Evolutionary conservation across 495 filamentous ascomycete genomes (phyloP).

Genomic region (Aspergillus heteromorphus): DNA sequence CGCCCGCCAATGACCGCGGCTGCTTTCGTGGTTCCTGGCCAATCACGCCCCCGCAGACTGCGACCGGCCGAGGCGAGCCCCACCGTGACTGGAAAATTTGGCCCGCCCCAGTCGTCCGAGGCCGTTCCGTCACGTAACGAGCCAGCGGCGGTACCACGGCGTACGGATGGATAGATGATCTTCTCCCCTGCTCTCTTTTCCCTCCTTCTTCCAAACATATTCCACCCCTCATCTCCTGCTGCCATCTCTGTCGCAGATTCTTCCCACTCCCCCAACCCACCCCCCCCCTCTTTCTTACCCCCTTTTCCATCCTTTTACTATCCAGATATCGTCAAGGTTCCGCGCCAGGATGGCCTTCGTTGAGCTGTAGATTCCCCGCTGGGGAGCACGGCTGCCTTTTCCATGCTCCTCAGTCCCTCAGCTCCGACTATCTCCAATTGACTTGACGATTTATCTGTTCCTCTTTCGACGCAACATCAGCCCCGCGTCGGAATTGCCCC

Average conservation of each 20-base stretch:
- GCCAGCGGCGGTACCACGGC: constrained; percentile 10
- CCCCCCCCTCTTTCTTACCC: constrained; percentile 28
- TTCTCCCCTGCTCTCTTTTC: constrained; percentile 24
- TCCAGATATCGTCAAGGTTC: constrained; percentile 75
- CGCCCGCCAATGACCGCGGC: constrained; percentile 26
- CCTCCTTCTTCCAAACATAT: constrained; percentile 25
- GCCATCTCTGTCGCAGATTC: constrained; percentile 21
- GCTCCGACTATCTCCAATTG: constrained; percentile 68
- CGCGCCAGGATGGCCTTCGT: constrained; percentile 79
- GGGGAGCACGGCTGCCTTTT: constrained; percentile 58
- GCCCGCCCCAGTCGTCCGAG: constrained; percentile 13
- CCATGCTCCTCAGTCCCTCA: constrained; percentile 73
- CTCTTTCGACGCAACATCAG: constrained; percentile 50
- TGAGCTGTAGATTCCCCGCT: constrained; percentile 92
- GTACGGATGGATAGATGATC: constrained; percentile 12
- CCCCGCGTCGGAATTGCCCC: constrained; percentile 44
- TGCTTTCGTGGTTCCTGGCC: constrained; percentile 15
- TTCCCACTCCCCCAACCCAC: constrained; percentile 31
- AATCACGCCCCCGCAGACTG: constrained; percentile 16
- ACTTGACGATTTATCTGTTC: constrained; percentile 70
- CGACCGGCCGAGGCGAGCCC: constrained; percentile 6
- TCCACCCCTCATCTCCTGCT: constrained; percentile 20
- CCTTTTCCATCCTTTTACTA: constrained; percentile 26
- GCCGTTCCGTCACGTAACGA: constrained; percentile 13
- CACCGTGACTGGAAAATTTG: constrained; percentile 26